Evolutionary conservation across 495 filamentous ascomycete genomes (phyloP), one percentile per base, ranked within the genome.

Genomic region (Trichodelitschia bisporula): DNA sequence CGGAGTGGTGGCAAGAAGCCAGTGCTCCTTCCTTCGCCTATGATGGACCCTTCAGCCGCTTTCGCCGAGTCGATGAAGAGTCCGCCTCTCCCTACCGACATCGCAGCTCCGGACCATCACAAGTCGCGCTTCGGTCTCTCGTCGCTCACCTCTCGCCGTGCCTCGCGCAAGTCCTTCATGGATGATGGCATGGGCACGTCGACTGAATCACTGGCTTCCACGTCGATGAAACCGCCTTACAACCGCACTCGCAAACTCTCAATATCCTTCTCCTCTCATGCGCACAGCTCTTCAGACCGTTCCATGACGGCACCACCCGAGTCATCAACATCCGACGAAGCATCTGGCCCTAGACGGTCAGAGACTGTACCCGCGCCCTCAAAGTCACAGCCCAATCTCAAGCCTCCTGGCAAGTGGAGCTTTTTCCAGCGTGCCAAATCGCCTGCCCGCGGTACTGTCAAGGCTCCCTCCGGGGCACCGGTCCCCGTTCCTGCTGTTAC

Each of bases 381-480:
- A 40, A 45, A n/a, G 55, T 40, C 43, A n/a, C 44, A 23, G 32
- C 20, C 36, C 11, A 54, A 49, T 38, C 42, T 54, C 28, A 31
- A 65, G 19, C n/a, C n/a, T n/a, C n/a, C n/a, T n/a, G 54, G 62
- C 33, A 75, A 69, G 40, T 90, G 79, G 79, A 82, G 77, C 41
- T 64, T 90, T 37, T 90, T 89, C 40, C 69, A 79, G 34, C 62
- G 70, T 37, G 66, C 66, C 1, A 65, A 72, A 15, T 59, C 53
- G 15, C 60, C 71, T 11, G 55, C 63, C 11, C 45, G 45, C 15
- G n/a, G n/a, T n/a, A n/a, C n/a, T n/a, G n/a, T n/a, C n/a, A 35
- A 57, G 9, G 44, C 55, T 2, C 33, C 29, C 4, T 40, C 46
- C 21, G 48, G 49, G 21, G 48, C 51, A 19, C 49, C 59, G 2